A percentile compares a stretch with the other conserved stretches of the same genome.
These are phyloP conservation scores for Escovopsis sp. DNA, from an alignment of 2,329 filamentous ascomycete species.

Conservation along the genomic window DNA sequence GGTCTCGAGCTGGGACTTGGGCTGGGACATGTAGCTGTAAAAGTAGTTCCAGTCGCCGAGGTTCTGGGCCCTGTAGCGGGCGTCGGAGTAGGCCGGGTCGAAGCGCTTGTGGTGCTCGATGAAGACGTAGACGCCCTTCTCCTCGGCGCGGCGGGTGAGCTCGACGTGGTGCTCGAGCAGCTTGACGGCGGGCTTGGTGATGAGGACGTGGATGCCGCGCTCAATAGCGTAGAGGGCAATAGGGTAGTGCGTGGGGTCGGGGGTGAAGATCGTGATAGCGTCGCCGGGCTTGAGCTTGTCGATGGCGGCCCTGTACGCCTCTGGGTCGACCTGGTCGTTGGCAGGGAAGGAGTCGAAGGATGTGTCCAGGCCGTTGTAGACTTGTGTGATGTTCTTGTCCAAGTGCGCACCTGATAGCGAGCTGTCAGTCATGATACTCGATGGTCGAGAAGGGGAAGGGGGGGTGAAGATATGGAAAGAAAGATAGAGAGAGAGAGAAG, in stretches of 20 bases:
- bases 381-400: slow-evolving; percentile 71
- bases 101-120: slow-evolving; percentile 95
- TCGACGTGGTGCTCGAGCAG: slow-evolving; percentile 64
- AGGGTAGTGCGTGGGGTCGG: slow-evolving; percentile 81
- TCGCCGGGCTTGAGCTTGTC: slow-evolving; percentile 68
- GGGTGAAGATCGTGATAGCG: slow-evolving; percentile 92
- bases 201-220: slow-evolving; percentile 73
- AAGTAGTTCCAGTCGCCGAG: slow-evolving; percentile 97
- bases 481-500: background rate
- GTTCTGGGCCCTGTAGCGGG: slow-evolving; percentile 57
- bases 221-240: slow-evolving; percentile 89
- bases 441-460: too few species aligned
- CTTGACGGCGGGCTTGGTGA: slow-evolving; percentile 91
- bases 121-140: slow-evolving; percentile 75
- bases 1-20: slow-evolving; percentile 80
- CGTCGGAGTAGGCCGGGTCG: slow-evolving; percentile 85
- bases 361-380: slow-evolving; percentile 80
- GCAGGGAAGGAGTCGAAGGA: slow-evolving; percentile 73
- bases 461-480: too few species aligned
- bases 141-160: slow-evolving; percentile 56
- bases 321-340: slow-evolving; percentile 57
- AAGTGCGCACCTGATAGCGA: slow-evolving; percentile 54
- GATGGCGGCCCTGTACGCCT: slow-evolving; percentile 80
- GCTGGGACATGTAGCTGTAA: slow-evolving; percentile 92
- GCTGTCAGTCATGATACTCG: too few species aligned